Evolutionary conservation across 768 basidiomycete genomes (phyloP), one percentile per base, ranked within the genome.

Genomic region (Multifurca ochricompacta): DNA sequence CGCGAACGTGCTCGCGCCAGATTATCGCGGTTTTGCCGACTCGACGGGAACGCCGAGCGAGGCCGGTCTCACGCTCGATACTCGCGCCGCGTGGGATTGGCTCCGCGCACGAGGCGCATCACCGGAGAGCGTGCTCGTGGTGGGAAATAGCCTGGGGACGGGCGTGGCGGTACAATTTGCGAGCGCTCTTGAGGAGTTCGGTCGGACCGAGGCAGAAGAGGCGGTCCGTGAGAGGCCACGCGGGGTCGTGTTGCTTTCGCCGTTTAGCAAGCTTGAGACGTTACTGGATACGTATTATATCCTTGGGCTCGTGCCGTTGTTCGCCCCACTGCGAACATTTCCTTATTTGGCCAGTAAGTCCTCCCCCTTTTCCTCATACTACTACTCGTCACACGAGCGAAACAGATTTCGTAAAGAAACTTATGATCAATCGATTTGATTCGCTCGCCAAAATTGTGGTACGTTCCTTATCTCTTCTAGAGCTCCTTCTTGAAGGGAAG

Each of bases 21-120:
- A 98, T 69, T 98, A 97, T 66, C 81, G 94, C 47, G 94, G 94
- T 1, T 98, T 87, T 64, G 95, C 74, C 0, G 93, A 97, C 64
- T 94, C 91, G 46, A 77, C 79, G 1, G 91, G 91, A 0, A 68
- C 68, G 0, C 95, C 95, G 0, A 83, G 78, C 23, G 86, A 94
- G 67, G 68, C 67, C 11, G 95, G 94, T 0, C 72, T 97, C 0
- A 68, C 80, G 1, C 68, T 65, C 1, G 89, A 98, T 64, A 90
- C 89, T 1, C 73, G 80, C 31, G 78, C 89, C 0, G 90, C 85
- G 0, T 95, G 83, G 78, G 78, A 88, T 62, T 96, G 85, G 84
- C 69, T 93, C 3, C 63, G 80, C 6, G 65, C 67, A 8, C 73
- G 79, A 27, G 85, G 84, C n/a, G 83, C 82, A 6, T 68, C 67